Conservation (phyloP, 2,329 filamentous ascomycete species). For the Aureobasidium mangrovei region DNA sequence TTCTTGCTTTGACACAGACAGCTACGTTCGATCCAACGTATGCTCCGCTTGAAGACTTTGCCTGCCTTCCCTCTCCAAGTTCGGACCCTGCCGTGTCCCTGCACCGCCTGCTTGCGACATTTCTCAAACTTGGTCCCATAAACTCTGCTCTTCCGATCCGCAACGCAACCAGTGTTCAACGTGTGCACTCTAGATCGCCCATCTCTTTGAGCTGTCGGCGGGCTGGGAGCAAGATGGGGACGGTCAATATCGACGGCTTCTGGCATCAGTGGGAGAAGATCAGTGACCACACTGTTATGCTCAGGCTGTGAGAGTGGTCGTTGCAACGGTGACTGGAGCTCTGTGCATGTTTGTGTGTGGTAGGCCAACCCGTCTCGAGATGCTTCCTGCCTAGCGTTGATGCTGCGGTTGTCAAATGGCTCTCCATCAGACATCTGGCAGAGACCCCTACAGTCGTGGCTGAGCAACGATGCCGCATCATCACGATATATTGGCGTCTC, state of each 20-base stretch:
- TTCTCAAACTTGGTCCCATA: neutral
- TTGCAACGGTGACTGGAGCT: neutral
- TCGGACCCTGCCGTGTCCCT: neutral
- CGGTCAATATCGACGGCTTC: no score
- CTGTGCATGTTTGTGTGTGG: no score
- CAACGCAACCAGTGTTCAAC: neutral
- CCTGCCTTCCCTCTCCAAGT: neutral
- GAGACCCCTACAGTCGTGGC: conserved; percentile 2
- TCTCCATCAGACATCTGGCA: neutral
- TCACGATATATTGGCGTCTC: conserved; percentile 20
- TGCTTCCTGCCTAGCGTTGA: neutral
- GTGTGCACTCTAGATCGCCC: neutral
- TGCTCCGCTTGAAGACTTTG: neutral
- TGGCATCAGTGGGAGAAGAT: no score
- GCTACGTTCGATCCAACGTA: neutral
- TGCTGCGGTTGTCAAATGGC: neutral
- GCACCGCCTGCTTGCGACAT: neutral
- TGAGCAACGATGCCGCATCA: conserved; percentile 19
- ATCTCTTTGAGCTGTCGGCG: no score
- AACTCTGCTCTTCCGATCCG: neutral
- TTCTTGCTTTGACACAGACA: conserved; percentile 1
- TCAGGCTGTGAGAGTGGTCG: neutral
- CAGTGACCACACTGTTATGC: no score
- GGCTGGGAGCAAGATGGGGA: no score
- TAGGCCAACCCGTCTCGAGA: no score